Base-by-base conservation (phyloP, 2,329 filamentous ascomycete species). In the Cyphellophora europaea region DNA sequence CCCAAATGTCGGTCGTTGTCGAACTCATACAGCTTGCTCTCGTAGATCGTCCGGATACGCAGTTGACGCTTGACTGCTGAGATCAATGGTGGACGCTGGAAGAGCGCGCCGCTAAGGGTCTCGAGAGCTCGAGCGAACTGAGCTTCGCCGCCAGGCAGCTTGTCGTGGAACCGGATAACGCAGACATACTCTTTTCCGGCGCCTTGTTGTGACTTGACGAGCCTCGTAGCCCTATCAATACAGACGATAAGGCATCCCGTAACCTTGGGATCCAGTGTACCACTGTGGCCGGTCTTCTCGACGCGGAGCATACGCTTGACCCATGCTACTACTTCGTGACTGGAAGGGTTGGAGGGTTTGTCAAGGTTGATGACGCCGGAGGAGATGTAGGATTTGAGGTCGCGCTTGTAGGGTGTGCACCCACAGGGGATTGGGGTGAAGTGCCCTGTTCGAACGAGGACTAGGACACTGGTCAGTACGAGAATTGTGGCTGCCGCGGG, bases 111-210 rank as follows among this genome's bases (percentile, higher is more conserved):
- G 35, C 88, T 96, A 56, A 98, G 73, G 36, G 86, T 93, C 74
- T 98, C 91, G 38, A 98, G 77, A 41, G 89, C 91, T 53, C 88
- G 82, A 39, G 85, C 81, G 54, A 98, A 89, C 63, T 94, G 88
- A 28, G 85, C 78, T 70, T 94, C 82, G 52, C 89, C 89, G 49
- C 89, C 91, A 35, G 88, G 84, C 36, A 98, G 74, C 67, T 88
- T 93, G 67, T 93, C 88, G 66, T 98, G 91, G 45, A 98, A 74
- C 54, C 91, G 78, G 54, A 96, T 86, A 42, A 98, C 87, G 54
- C 83, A 88, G 35, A 96, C 88, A 61, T 98, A 98, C 69, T 98
- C 91, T 71, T 98, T 98, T 74, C 91, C 91, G 43, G 91, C 91
- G 56, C 89, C 88, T 66, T 98, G 91, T 67, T 98, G 91, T 35